phyloP scores from a whole-genome alignment of 371 early-diverging fungal species.

The Mucor circinelloides region DNA sequence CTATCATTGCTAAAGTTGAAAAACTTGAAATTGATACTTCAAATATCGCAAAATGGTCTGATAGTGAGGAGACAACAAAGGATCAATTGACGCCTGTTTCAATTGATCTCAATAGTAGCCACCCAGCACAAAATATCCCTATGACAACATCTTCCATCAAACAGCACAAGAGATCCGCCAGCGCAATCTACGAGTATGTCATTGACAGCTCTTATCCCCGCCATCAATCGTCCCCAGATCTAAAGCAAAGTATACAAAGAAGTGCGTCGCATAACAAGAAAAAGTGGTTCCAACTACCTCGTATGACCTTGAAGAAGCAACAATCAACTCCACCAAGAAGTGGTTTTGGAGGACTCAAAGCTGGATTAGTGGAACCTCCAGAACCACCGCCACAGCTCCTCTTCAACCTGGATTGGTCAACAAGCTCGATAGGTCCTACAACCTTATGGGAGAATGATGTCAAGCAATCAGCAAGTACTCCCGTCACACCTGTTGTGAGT shows the following conservation, averaged over 20 bases:
- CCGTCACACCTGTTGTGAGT: slow-evolving; percentile 6
- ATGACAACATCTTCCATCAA: not conserved
- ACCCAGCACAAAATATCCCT: not conserved
- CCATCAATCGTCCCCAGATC: not conserved
- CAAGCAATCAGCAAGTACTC: slow-evolving; percentile 7
- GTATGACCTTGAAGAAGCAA: slow-evolving; percentile 11
- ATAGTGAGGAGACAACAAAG: not conserved
- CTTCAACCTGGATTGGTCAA: slow-evolving; percentile 20
- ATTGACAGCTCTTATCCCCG: not conserved
- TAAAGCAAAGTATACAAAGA: not conserved
- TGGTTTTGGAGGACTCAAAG: slow-evolving; percentile 10
- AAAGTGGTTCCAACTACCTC: slow-evolving; percentile 14
- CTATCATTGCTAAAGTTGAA: not conserved
- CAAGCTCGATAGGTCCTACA: not conserved
- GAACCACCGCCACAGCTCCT: slow-evolving; percentile 26
- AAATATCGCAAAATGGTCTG: not conserved
- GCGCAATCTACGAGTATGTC: slow-evolving; percentile 1
- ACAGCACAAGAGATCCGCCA: slow-evolving; percentile 5
- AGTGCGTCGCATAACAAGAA: not conserved
- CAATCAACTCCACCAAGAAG: slow-evolving; percentile 12
- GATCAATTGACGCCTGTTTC: slow-evolving; percentile 6
- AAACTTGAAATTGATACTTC: slow-evolving; percentile 5
- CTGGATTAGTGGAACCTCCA: slow-evolving; percentile 25
- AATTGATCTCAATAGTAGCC: not conserved
- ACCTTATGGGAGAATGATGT: slow-evolving; percentile 2